These are phyloP conservation scores for Uronychia binucleata DNA, from an alignment of 73 alveolate species.

Conservation along the genomic window DNA sequence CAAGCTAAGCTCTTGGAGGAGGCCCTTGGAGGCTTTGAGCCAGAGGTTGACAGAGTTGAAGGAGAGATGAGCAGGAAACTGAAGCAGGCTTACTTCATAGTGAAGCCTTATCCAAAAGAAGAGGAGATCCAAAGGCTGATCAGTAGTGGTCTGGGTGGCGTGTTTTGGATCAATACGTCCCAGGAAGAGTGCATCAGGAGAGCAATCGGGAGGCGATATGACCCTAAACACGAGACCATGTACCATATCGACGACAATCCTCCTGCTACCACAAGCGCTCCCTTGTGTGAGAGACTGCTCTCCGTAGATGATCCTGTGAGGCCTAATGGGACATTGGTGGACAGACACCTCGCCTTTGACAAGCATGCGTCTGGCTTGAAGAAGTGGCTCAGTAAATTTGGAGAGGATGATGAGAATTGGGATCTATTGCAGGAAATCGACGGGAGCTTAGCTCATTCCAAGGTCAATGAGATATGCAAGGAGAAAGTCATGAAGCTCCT, in stretches of 20 bases:
- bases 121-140: slow-evolving; percentile 69
- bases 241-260: slow-evolving; percentile 94
- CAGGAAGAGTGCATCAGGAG: slow-evolving; percentile 85
- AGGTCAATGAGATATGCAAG: slow-evolving; percentile 22
- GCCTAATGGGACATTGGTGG: slow-evolving; percentile 81
- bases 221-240: slow-evolving; percentile 66
- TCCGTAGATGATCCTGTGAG: slow-evolving; percentile 84
- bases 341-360: slow-evolving; percentile 90
- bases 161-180: slow-evolving; percentile 80
- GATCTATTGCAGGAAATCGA: slow-evolving; percentile 39
- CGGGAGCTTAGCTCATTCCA: slow-evolving; percentile 52
- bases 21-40: slow-evolving; percentile 83
- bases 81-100: slow-evolving; percentile 68
- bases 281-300: slow-evolving; percentile 89
- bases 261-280: slow-evolving; percentile 92
- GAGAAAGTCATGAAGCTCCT: too few relatives aligned
- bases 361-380: slow-evolving; percentile 73
- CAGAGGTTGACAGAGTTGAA: slow-evolving; percentile 72
- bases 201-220: slow-evolving; percentile 94
- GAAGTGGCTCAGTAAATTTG: slow-evolving; percentile 90
- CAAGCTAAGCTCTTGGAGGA: slow-evolving; percentile 91
- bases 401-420: slow-evolving; percentile 69
- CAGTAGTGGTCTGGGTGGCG: slow-evolving; percentile 86
- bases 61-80: slow-evolving; percentile 61
- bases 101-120: slow-evolving; percentile 74